Percentiles rank a stretch among this genome's conserved stretches.
Conservation (phyloP, 352 stramenopile species). For the Phytophthora cactorum region DNA sequence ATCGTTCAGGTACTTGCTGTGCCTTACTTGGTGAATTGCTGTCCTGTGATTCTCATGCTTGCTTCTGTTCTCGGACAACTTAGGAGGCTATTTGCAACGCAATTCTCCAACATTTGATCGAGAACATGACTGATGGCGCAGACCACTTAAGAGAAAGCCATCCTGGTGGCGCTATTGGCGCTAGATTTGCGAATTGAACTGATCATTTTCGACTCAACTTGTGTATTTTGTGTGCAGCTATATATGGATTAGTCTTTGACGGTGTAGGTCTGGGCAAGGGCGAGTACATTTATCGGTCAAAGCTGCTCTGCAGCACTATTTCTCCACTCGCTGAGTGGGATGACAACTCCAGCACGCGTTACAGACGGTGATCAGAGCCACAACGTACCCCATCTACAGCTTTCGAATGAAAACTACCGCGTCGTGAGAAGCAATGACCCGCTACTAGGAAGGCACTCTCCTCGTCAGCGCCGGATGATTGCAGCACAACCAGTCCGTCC, state of each 20-base stretch:
- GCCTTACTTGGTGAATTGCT: neutral
- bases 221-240: neutral
- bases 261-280: neutral
- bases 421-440: slow-evolving; percentile 35
- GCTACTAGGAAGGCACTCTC: slow-evolving; percentile 43
- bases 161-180: slow-evolving; percentile 74
- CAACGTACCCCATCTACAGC: slow-evolving; percentile 40
- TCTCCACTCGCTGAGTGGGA: neutral
- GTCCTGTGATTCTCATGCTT: neutral
- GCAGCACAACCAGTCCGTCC: slow-evolving; percentile 22
- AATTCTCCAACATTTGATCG: slow-evolving; percentile 68
- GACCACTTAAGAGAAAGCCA: slow-evolving; percentile 61
- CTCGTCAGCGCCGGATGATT: slow-evolving; percentile 30
- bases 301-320: neutral
- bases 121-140: slow-evolving; percentile 34
- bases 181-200: slow-evolving; percentile 30
- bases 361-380: slow-evolving; percentile 16
- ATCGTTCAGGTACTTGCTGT: slow-evolving; percentile 60
- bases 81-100: slow-evolving; percentile 77
- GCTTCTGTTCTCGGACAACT: neutral
- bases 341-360: slow-evolving; percentile 9
- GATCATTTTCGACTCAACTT: neutral
- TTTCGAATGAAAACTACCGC: slow-evolving; percentile 41
- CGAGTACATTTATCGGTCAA: neutral
- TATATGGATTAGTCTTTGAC: slow-evolving; percentile 12